Percentiles rank a stretch among this genome's conserved stretches.
These are phyloP conservation scores for Orbilia blumenaviensis DNA, from an alignment of 2,329 filamentous ascomycete species.

Conservation along the genomic window DNA sequence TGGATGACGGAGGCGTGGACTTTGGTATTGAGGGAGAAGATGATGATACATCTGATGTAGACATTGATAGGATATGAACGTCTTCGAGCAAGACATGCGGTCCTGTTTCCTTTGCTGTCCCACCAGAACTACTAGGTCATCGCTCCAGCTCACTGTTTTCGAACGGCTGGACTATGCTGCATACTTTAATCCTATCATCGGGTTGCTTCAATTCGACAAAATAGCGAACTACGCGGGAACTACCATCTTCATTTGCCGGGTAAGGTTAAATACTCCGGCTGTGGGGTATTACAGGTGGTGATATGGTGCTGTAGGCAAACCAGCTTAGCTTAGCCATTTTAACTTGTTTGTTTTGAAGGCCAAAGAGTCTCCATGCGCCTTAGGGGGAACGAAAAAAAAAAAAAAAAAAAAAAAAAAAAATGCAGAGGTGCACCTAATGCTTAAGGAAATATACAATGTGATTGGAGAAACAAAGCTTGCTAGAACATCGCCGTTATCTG, in stretches of 20 bases:
- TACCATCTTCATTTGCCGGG: not conserved
- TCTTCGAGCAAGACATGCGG: not conserved
- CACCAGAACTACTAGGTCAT: not conserved
- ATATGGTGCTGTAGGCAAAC: not conserved
- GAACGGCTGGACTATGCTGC: not conserved
- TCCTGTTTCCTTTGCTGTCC: not conserved
- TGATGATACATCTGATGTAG: constrained; percentile 78
- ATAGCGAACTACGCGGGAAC: not conserved
- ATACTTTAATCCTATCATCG: not conserved
- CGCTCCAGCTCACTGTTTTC: not conserved
- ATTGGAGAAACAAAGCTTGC: constrained; percentile 4
- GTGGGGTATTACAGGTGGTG: not conserved
- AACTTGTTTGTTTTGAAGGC: constrained; percentile 2
- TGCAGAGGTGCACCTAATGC: not conserved
- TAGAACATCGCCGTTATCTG: constrained; percentile 7
- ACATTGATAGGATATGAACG: constrained; percentile 61
- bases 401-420: too few relatives aligned
- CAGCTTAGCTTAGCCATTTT: not conserved
- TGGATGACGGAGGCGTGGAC: constrained; percentile 97
- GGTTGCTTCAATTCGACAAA: not conserved
- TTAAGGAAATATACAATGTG: constrained; percentile 16
- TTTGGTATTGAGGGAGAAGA: constrained; percentile 91
- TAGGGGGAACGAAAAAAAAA: too few relatives aligned
- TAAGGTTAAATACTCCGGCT: too few relatives aligned
- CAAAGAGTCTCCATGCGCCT: not conserved